Evolutionary conservation across 768 basidiomycete genomes (phyloP), one percentile per base, ranked within the genome.

Genomic region (Tricholoma furcatifolium): DNA sequence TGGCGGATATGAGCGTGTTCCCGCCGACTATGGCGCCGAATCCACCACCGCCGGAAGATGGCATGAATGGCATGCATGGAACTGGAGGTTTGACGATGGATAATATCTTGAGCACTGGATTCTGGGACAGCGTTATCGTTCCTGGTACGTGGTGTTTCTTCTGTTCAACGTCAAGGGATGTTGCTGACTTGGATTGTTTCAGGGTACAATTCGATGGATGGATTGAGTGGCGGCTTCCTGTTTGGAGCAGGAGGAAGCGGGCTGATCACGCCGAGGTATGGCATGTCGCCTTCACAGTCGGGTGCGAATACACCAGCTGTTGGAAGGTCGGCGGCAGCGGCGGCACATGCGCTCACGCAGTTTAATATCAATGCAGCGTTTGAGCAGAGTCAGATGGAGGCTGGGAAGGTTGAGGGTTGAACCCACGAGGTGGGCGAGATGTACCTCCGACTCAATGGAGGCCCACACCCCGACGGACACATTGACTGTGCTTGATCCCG

Each of bases 81-180:
- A 7, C 4, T 27, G 70, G 70, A 52, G 77, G 76, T 38, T 63
- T 93, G 55, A 85, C 88, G 46, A 91, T 93, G 87, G 91, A 93
- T 60, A 86, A 83, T 61, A 85, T 93, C 39, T 73, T 93, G 47
- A 86, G 82, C 55, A 82, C 76, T 53, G 83, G 82, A 38, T 93
- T 93, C 67, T 93, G 91, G 92, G 92, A 93, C 67, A 91, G 79
- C 59, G 83, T 93, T 62, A 80, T 93, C 32, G 86, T 93, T 21
- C 91, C 91, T 56, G 91, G 90, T 89, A 62, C 51, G 84, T 76
- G 41, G 39, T 23, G 31, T 42, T 39, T 74, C 44, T 32, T 34
- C 32, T 40, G 30, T 38, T 39, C 43, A 15, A 51, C 34, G 46
- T 12, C 34, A 31, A 10, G 47, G 35, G 46, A 12, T 11, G 23